Evolutionary conservation across 2,329 filamentous ascomycete species (phyloP).

Genomic region (Colletotrichum sp.): DNA sequence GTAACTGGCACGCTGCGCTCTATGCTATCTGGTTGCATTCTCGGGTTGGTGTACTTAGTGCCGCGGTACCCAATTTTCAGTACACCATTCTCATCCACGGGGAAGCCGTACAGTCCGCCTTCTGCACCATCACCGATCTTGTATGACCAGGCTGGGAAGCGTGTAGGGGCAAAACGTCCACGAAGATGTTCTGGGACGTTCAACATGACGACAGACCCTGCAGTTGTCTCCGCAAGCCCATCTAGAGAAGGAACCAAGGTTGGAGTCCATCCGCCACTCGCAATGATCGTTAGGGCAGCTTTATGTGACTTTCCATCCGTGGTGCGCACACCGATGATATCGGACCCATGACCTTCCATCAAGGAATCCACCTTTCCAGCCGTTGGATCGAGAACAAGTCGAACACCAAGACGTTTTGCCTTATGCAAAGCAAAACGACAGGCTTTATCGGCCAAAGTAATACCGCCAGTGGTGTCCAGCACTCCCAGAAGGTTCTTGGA

Average conservation of each 20-base stretch:
- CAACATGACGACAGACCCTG: constrained; percentile 48
- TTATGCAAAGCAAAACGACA: constrained; percentile 49
- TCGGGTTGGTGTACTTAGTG: constrained; percentile 54
- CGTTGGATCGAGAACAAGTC: constrained; percentile 39
- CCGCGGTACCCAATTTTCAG: constrained; percentile 57
- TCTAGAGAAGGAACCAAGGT: constrained; percentile 43
- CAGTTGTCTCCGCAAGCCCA: constrained; percentile 51
- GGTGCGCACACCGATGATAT: constrained; percentile 38
- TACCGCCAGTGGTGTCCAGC: constrained; percentile 36
- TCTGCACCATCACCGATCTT: constrained; percentile 33
- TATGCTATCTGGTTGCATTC: constrained; percentile 36
- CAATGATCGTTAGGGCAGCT: constrained; percentile 39
- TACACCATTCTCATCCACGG: constrained; percentile 44
- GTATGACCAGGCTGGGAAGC: constrained; percentile 51
- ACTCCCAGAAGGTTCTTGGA: neutral
- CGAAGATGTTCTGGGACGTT: constrained; percentile 47
- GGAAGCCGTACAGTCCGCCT: constrained; percentile 54
- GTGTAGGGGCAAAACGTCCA: constrained; percentile 42
- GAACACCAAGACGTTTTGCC: constrained; percentile 42
- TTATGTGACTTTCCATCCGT: constrained; percentile 36
- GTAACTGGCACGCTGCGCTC: constrained; percentile 46
- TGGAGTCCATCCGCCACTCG: constrained; percentile 50
- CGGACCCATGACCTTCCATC: neutral
- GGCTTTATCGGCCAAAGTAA: constrained; percentile 48
- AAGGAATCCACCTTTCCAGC: constrained; percentile 34